These are phyloP conservation scores for Sistotremastrum niveocremeum DNA, from an alignment of 768 basidiomycete species.

Conservation along the genomic window DNA sequence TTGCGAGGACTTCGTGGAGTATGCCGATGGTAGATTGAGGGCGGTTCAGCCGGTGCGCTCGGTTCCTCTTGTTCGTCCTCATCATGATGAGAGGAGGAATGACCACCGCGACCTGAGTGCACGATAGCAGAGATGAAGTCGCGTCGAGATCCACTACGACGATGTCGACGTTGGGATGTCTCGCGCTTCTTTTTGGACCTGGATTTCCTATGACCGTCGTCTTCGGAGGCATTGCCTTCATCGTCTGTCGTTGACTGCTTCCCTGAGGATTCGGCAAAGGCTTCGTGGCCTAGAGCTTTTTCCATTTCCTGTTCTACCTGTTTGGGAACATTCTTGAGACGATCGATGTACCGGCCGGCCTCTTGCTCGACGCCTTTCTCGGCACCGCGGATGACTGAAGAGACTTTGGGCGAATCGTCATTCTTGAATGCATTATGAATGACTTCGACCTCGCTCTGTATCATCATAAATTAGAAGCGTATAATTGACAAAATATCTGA, in stretches of 20 bases:
- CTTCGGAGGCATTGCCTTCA: no score
- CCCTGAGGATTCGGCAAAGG: not conserved
- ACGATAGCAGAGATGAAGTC: no score
- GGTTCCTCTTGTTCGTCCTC: no score
- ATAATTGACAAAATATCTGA: not conserved
- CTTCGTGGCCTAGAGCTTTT: not conserved
- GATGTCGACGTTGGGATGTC: no score
- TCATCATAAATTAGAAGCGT: not conserved
- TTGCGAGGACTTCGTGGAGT: no score
- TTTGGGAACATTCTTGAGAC: conserved; percentile 10
- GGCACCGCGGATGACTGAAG: conserved; percentile 10
- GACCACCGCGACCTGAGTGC: no score
- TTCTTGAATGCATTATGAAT: conserved; percentile 28
- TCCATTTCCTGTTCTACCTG: not conserved
- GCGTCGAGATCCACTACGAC: no score
- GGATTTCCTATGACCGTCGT: not conserved
- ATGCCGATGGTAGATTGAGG: no score
- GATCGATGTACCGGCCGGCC: conserved; percentile 17
- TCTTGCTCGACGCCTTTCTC: conserved; percentile 23
- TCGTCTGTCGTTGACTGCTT: no score
- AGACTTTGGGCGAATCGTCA: conserved; percentile 4
- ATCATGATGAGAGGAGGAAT: no score
- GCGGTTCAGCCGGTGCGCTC: no score
- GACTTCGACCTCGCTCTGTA: conserved; percentile 52
- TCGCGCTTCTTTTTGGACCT: not conserved